Conservation (phyloP, 176 grass and related monocot species). For the Miscanthus lutarioriparius region DNA sequence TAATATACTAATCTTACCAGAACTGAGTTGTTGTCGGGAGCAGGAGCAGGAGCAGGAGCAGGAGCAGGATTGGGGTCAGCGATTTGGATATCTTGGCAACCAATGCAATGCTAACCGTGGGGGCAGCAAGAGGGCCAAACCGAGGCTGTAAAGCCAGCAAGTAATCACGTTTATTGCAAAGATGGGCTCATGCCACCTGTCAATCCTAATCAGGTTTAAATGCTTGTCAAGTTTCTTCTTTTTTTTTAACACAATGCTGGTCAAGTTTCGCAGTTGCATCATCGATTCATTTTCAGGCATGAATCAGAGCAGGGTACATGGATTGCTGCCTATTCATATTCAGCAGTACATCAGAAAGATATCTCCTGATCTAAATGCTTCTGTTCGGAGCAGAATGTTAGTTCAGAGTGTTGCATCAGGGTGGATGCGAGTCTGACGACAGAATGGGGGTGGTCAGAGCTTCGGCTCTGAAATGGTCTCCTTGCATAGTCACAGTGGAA, state of each 20-base stretch:
- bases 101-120: background rate
- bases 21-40: constrained; percentile 13
- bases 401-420: constrained; percentile 5
- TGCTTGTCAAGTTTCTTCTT: background rate
- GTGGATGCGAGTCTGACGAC: background rate
- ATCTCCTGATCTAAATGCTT: background rate
- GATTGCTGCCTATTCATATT: background rate
- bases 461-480: background rate
- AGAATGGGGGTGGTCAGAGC: background rate
- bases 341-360: background rate
- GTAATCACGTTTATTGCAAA: background rate
- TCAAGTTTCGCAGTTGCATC: background rate
- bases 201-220: constrained; percentile 14
- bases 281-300: background rate
- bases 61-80: background rate
- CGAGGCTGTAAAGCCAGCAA: background rate
- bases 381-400: constrained; percentile 4
- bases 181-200: constrained; percentile 20
- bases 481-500: background rate
- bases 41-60: background rate
- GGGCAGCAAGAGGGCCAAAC: background rate
- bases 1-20: background rate
- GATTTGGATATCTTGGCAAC: constrained; percentile 35
- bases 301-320: background rate
- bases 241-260: no score